These are phyloP conservation scores for Aphelidium insulamus DNA, from an alignment of 371 early-diverging fungal species.

Conservation along the genomic window DNA sequence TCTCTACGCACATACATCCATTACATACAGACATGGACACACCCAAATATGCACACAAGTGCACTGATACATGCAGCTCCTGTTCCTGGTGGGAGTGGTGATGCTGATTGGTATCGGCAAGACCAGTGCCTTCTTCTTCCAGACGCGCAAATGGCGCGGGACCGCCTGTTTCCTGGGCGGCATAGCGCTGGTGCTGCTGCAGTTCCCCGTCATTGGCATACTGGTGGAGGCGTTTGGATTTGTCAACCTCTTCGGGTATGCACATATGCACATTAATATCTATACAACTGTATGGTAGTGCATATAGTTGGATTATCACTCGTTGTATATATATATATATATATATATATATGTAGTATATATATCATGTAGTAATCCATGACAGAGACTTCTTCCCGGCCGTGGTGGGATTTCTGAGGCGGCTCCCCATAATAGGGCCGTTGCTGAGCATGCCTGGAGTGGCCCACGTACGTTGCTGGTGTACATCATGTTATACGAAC, in stretches of 20 bases:
- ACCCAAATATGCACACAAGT: too few relatives aligned
- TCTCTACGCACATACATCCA: too few relatives aligned
- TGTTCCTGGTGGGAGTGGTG: conserved; percentile 71
- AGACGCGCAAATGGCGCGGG: conserved; percentile 57
- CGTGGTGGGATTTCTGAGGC: conserved; percentile 58
- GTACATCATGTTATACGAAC: not conserved
- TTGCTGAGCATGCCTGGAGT: conserved; percentile 59
- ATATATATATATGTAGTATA: not conserved
- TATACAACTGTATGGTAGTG: too few relatives aligned
- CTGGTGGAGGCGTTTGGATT: conserved; percentile 78
- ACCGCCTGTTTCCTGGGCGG: conserved; percentile 78
- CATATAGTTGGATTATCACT: too few relatives aligned
- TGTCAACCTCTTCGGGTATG: conserved; percentile 84
- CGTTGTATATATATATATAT: conserved; percentile 1
- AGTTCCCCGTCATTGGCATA: conserved; percentile 79
- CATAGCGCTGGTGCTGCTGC: conserved; percentile 61
- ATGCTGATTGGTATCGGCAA: conserved; percentile 67
- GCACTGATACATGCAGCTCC: conserved; percentile 40
- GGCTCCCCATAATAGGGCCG: conserved; percentile 70
- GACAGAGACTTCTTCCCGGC: conserved; percentile 95
- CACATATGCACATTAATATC: too few relatives aligned
- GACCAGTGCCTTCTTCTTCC: conserved; percentile 63
- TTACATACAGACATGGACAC: too few relatives aligned
- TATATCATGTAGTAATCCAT: not conserved
- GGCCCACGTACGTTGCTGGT: conserved; percentile 27